Percentiles rank a stretch among this genome's conserved stretches.
Evolutionary conservation across 257 asterid species (phyloP).

Genomic region (Gentiana macrophylla): DNA sequence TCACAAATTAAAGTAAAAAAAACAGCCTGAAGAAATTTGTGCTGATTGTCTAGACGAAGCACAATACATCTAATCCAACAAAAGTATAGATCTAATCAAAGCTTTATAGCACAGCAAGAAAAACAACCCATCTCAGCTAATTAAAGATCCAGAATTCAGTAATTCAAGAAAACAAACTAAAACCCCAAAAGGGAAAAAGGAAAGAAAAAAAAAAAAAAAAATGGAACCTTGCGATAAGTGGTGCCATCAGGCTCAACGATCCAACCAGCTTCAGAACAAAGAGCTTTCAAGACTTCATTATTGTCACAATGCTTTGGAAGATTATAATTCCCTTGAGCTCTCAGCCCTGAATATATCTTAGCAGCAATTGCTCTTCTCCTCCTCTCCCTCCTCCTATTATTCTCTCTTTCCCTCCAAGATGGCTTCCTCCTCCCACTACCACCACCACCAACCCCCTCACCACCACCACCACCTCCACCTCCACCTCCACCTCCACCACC

Average conservation of each 20-base stretch:
- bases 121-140: background rate
- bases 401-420: conserved; percentile 93
- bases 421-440: conserved; percentile 78
- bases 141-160: conserved; percentile 6
- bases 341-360: conserved; percentile 72
- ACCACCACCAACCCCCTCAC: conserved; percentile 7
- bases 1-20: conserved; percentile 4
- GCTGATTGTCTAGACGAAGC: conserved; percentile 12
- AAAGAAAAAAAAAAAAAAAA: background rate
- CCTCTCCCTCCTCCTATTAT: conserved; percentile 92
- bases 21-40: background rate
- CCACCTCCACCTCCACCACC: conserved; percentile 25
- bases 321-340: conserved; percentile 93
- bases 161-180: background rate
- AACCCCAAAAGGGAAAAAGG: background rate
- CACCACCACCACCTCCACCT: conserved; percentile 4
- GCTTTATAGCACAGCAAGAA: conserved; percentile 7
- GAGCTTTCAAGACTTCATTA: conserved; percentile 92
- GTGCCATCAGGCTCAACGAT: conserved; percentile 92
- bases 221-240: conserved; percentile 77
- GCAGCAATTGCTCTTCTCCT: conserved; percentile 94
- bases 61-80: conserved; percentile 12
- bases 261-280: conserved; percentile 96
- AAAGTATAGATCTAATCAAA: conserved; percentile 41
- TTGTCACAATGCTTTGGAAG: conserved; percentile 93